These are phyloP conservation scores for Coleophoma cylindrospora DNA, from an alignment of 2,329 filamentous ascomycete species.

Conservation along the genomic window DNA sequence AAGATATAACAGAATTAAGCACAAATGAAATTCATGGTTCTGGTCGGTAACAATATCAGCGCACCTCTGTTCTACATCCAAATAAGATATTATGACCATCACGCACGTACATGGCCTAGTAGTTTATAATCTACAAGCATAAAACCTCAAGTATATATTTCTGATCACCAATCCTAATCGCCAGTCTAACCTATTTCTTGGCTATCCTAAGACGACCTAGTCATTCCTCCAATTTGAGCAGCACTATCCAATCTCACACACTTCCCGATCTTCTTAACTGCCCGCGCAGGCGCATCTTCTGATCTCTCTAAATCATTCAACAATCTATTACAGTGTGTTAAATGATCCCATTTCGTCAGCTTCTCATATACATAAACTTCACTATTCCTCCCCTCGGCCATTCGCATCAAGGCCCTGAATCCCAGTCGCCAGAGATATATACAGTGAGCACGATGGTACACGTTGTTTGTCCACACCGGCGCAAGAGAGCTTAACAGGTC, in stretches of 20 bases:
- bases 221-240: background rate
- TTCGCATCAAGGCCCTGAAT: background rate
- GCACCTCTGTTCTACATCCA: too few species aligned
- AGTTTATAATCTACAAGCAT: too few species aligned
- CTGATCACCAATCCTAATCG: too few species aligned
- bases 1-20: background rate
- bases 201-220: background rate
- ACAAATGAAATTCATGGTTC: too few species aligned
- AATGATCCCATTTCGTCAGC: background rate
- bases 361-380: background rate
- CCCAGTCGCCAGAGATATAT: background rate
- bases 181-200: background rate
- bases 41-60: too few species aligned
- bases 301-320: background rate
- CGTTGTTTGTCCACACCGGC: background rate
- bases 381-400: background rate
- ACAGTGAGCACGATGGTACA: background rate
- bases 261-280: background rate
- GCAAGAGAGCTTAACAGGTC: background rate
- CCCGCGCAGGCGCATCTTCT: background rate
- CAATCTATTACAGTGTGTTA: background rate
- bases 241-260: background rate
- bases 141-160: too few species aligned
- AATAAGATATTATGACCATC: too few species aligned
- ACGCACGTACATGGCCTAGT: too few species aligned